Evolutionary conservation across 768 basidiomycete genomes (phyloP).

Genomic region (Lactarius vividus): DNA sequence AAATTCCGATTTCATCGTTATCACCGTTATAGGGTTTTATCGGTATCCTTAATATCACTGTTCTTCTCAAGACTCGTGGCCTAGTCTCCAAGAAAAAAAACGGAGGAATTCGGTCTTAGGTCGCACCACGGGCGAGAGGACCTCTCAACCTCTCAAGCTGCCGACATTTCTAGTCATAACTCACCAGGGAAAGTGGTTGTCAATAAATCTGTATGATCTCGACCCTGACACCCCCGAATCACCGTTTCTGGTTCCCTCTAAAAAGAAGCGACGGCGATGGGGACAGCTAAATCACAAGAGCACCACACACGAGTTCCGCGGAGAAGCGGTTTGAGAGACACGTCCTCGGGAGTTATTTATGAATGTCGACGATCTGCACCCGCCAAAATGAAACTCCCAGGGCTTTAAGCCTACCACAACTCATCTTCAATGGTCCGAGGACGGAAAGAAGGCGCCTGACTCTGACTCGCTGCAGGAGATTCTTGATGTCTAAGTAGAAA

Average conservation of each 20-base stretch:
- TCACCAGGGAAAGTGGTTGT: no score
- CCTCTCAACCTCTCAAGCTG: no score
- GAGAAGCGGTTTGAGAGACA: no score
- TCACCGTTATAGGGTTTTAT: conserved; percentile 2
- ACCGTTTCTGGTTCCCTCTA: no score
- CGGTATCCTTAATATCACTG: conserved; percentile 16
- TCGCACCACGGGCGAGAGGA: not conserved
- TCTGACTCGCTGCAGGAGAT: no score
- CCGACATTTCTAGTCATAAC: no score
- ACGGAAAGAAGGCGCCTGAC: conserved; percentile 60
- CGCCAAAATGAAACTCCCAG: conserved; percentile 67
- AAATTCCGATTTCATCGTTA: not conserved
- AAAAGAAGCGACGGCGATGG: no score
- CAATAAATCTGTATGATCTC: no score
- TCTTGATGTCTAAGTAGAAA: no score
- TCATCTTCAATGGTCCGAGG: conserved; percentile 78
- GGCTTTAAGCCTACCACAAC: conserved; percentile 68
- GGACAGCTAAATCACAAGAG: no score
- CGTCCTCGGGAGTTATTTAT: conserved; percentile 2
- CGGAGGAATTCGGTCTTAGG: not conserved
- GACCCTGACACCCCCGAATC: no score
- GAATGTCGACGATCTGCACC: conserved; percentile 29
- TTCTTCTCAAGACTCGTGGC: not conserved
- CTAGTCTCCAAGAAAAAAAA: not conserved
- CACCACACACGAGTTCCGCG: no score